phyloP scores from a whole-genome alignment of 148 eudicot genomes.

The Rhododendron williamsianum region DNA sequence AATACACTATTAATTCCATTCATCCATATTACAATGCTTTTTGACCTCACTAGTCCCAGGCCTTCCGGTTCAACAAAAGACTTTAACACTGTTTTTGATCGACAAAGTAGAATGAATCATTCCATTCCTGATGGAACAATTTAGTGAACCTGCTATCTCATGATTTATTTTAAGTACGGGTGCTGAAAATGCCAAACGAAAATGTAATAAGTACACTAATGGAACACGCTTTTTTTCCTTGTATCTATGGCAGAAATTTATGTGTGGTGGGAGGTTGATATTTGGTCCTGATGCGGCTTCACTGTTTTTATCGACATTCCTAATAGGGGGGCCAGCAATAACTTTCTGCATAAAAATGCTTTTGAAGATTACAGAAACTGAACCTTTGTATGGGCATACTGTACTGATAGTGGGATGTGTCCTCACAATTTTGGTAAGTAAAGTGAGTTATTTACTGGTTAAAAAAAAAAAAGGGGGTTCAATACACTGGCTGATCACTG shows the following conservation, averaged over 20 bases:
- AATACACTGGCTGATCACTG: neutral
- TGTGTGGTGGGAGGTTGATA: slow-evolving; percentile 86
- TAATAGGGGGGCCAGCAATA: slow-evolving; percentile 64
- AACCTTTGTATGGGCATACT: slow-evolving; percentile 41
- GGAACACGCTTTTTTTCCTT: neutral
- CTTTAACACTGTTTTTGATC: neutral
- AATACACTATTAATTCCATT: no score
- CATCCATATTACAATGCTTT: neutral
- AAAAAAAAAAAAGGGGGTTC: neutral
- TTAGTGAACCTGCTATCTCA: neutral
- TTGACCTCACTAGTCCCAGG: neutral
- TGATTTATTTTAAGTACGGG: neutral
- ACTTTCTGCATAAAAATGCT: slow-evolving; percentile 65
- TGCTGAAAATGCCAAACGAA: neutral
- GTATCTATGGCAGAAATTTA: slow-evolving; percentile 55
- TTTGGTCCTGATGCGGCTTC: slow-evolving; percentile 85
- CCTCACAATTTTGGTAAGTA: slow-evolving; percentile 60
- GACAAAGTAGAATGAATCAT: neutral
- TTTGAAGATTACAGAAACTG: slow-evolving; percentile 35
- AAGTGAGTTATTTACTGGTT: slow-evolving; percentile 8
- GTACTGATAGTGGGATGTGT: slow-evolving; percentile 47
- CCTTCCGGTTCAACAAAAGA: neutral
- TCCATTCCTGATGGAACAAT: neutral
- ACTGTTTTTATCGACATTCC: slow-evolving; percentile 44
- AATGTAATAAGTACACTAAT: neutral